A percentile compares a stretch with the other conserved stretches of the same genome.
Evolutionary conservation across 1,284 basidiomycete species (phyloP).

Genomic region (Ustilago shanxiensis): DNA sequence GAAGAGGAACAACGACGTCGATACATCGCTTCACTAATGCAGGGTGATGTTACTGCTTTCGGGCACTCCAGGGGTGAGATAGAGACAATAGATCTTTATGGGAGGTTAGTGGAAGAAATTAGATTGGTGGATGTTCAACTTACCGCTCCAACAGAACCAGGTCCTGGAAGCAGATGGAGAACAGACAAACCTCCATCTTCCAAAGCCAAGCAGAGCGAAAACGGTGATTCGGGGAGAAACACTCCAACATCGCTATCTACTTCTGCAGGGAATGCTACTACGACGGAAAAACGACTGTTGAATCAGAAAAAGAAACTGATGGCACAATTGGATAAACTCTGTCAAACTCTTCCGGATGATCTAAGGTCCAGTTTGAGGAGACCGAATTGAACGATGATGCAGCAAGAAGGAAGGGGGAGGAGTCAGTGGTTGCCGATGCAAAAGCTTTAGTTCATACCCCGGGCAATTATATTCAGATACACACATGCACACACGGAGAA

Average conservation of each 20-base stretch:
- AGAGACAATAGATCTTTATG: conserved; percentile 63
- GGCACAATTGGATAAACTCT: conserved; percentile 48
- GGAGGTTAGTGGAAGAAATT: conserved; percentile 60
- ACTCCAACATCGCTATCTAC: conserved; percentile 29
- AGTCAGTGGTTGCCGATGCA: too few species aligned
- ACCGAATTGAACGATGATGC: conserved; percentile 21
- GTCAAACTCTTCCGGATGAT: conserved; percentile 57
- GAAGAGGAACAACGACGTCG: conserved; percentile 63
- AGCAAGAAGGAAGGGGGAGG: too few species aligned
- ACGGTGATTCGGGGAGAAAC: conserved; percentile 16
- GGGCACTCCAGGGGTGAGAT: conserved; percentile 55
- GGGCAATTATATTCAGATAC: background rate
- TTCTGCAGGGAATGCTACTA: background rate
- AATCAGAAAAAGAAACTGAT: conserved; percentile 46
- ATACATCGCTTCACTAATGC: conserved; percentile 53
- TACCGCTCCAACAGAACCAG: conserved; percentile 42
- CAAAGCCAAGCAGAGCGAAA: background rate
- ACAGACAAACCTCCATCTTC: conserved; percentile 21
- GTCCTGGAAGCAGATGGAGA: conserved; percentile 58
- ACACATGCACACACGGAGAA: background rate
- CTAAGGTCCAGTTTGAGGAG: conserved; percentile 35
- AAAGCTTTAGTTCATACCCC: too few species aligned
- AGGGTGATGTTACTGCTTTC: conserved; percentile 61
- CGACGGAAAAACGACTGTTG: conserved; percentile 48
- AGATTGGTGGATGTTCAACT: conserved; percentile 51